Evolutionary conservation across 495 filamentous ascomycete genomes (phyloP).

Genomic region (Penicillium herquei): DNA sequence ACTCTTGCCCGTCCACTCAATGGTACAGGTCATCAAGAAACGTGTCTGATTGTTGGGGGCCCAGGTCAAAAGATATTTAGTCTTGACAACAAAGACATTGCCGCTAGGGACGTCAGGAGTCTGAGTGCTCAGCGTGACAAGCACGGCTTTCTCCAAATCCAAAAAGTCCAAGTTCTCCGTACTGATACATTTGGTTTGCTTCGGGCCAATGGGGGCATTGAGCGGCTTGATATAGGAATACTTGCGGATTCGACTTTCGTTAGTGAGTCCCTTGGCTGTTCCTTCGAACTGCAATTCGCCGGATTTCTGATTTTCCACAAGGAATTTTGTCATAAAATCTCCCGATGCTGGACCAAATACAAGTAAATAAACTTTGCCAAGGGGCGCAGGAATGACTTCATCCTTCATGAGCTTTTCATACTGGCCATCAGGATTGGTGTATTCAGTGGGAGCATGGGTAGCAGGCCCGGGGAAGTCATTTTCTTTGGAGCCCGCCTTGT

Average conservation of each 20-base stretch:
- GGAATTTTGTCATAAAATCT: constrained; percentile 78
- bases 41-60: constrained; percentile 79
- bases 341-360: constrained; percentile 80
- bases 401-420: constrained; percentile 85
- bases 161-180: constrained; percentile 76
- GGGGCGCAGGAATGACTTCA: constrained; percentile 79
- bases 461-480: constrained; percentile 84
- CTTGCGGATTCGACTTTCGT: constrained; percentile 67
- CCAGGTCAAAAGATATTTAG: constrained; percentile 93
- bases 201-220: constrained; percentile 79
- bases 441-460: constrained; percentile 80
- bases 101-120: constrained; percentile 95
- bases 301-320: constrained; percentile 84
- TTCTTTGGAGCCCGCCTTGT: constrained; percentile 55
- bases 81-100: constrained; percentile 87
- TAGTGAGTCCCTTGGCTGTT: constrained; percentile 71
- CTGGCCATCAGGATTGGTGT: constrained; percentile 70
- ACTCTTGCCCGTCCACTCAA: constrained; percentile 97
- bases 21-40: constrained; percentile 78
- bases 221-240: constrained; percentile 94
- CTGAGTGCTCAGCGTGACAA: constrained; percentile 75
- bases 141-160: constrained; percentile 84
- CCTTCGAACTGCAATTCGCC: constrained; percentile 79
- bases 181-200: constrained; percentile 91
- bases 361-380: constrained; percentile 88